Conservation (phyloP, 768 basidiomycete species). For the Tulasnella sp. region DNA sequence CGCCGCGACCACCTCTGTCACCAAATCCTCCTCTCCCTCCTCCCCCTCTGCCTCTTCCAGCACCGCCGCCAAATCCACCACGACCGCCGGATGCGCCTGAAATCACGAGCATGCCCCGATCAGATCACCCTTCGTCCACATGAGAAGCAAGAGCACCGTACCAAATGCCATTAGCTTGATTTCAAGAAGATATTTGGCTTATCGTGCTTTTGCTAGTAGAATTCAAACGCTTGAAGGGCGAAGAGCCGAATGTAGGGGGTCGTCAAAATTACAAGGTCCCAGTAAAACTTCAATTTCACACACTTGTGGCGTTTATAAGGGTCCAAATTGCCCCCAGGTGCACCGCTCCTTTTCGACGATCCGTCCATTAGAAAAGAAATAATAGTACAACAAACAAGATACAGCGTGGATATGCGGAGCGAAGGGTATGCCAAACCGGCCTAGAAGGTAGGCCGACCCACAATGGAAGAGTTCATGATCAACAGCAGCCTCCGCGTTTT, state of each 20-base stretch:
- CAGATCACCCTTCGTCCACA: neutral
- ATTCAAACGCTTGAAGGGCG: neutral
- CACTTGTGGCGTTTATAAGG: neutral
- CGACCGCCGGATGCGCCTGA: constrained; percentile 10
- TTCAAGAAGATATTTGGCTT: neutral
- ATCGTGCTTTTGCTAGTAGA: neutral
- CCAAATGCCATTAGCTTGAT: constrained; percentile 27
- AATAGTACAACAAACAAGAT: neutral
- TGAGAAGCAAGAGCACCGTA: neutral
- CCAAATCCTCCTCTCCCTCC: constrained; percentile 12
- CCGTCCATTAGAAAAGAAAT: neutral
- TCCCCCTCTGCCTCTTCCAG: constrained; percentile 29
- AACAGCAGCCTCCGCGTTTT: constrained; percentile 7
- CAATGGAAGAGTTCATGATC: neutral
- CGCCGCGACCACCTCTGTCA: constrained; percentile 16
- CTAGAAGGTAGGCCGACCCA: neutral
- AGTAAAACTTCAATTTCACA: neutral
- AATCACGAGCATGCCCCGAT: neutral
- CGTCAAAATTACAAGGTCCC: neutral
- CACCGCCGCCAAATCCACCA: constrained; percentile 22
- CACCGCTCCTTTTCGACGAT: neutral
- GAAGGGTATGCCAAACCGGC: neutral
- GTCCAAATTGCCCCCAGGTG: neutral
- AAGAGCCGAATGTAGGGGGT: neutral
- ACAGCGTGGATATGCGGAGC: neutral